phyloP scores from a whole-genome alignment of 192 early-diverging fungal species.

The Coemansia sp. region DNA sequence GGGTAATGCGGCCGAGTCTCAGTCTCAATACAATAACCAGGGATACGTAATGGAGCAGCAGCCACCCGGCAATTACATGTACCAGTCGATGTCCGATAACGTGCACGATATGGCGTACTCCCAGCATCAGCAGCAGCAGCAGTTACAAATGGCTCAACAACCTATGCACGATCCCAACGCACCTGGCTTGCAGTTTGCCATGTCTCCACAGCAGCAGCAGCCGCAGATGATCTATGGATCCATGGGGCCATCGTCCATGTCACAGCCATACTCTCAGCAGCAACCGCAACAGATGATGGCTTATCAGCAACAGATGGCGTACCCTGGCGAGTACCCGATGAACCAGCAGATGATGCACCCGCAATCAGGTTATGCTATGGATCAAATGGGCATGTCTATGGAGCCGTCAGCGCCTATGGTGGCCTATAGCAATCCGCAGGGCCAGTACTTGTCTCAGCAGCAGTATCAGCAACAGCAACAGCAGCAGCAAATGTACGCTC shows the following conservation, averaged over 20 bases:
- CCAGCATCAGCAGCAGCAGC: background rate
- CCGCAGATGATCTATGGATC: constrained; percentile 16
- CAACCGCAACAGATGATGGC: constrained; percentile 11
- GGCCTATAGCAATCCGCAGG: constrained; percentile 12
- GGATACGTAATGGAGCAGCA: constrained; percentile 4
- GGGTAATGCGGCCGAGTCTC: constrained; percentile 1
- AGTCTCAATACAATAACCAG: constrained; percentile 1
- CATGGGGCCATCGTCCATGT: constrained; percentile 19
- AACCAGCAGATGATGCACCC: constrained; percentile 12
- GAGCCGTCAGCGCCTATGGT: constrained; percentile 34
- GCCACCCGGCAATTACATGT: background rate
- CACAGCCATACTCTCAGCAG: constrained; percentile 21
- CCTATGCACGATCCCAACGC: constrained; percentile 1
- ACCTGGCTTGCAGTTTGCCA: background rate
- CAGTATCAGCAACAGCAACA: constrained; percentile 18
- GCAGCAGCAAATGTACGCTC: constrained; percentile 45
- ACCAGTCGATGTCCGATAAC: background rate
- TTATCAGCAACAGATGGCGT: constrained; percentile 5
- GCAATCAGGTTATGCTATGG: constrained; percentile 9
- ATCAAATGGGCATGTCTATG: constrained; percentile 15
- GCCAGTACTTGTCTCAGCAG: constrained; percentile 17
- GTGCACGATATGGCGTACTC: constrained; percentile 4
- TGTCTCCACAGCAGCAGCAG: constrained; percentile 17
- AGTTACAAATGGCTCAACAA: background rate
- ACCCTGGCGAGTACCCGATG: background rate